Conservation (phyloP, 1,284 basidiomycete genomes). For the Cystobasidium sp. region DNA sequence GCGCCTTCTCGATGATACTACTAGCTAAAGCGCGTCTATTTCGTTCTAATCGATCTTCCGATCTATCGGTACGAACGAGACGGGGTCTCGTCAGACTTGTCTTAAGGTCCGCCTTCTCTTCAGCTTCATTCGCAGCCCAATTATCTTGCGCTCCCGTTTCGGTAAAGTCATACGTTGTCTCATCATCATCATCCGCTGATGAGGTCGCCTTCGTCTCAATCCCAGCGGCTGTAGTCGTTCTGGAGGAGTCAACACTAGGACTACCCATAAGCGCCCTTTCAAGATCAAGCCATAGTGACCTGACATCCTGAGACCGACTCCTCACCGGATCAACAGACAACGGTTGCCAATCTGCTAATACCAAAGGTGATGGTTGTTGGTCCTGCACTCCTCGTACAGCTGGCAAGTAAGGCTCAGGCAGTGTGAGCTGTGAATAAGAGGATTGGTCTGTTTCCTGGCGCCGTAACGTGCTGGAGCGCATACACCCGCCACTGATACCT, state of each 20-base stretch:
- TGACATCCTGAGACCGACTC: not conserved
- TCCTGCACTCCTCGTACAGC: not conserved
- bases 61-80: not conserved
- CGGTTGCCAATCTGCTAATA: constrained; percentile 5
- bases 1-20: constrained; percentile 10
- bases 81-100: not conserved
- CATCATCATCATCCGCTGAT: not conserved
- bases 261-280: constrained; percentile 8
- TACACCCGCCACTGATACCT: not conserved
- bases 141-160: not conserved
- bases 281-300: not conserved
- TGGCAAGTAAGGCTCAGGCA: constrained; percentile 5
- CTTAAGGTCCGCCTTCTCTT: not conserved
- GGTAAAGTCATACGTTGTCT: constrained; percentile 7
- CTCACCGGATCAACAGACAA: not conserved
- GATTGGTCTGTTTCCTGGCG: constrained; percentile 37
- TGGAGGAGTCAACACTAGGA: not conserved
- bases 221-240: not conserved
- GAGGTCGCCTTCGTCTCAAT: not conserved
- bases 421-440: constrained; percentile 29
- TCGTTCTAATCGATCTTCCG: not conserved
- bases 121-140: not conserved
- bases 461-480: constrained; percentile 14
- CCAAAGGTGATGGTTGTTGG: not conserved
- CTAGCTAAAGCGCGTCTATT: not conserved